phyloP scores from a whole-genome alignment of 345 rosid genomes.

The Eucalyptus tenuipes region DNA sequence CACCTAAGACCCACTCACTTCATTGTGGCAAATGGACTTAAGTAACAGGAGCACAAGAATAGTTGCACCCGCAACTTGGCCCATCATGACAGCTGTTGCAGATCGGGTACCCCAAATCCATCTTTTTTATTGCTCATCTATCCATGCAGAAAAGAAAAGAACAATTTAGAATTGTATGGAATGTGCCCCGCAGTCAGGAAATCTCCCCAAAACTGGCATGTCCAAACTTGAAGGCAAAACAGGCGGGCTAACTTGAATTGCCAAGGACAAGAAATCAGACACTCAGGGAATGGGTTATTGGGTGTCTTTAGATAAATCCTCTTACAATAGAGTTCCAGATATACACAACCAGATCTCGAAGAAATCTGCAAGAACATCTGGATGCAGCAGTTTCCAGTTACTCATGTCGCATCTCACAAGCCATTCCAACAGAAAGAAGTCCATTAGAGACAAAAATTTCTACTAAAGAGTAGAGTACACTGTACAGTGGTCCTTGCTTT shows the following conservation, averaged over 20 bases:
- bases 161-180: not conserved
- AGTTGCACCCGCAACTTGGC: constrained; percentile 52
- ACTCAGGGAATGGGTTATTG: not conserved
- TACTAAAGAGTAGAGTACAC: too few species aligned
- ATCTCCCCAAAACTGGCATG: too few species aligned
- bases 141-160: not conserved
- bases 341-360: too few species aligned
- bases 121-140: constrained; percentile 54
- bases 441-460: too few species aligned
- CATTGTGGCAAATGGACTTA: constrained; percentile 31
- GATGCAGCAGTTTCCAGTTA: too few species aligned
- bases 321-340: not conserved
- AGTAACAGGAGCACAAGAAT: constrained; percentile 39
- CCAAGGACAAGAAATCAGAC: not conserved
- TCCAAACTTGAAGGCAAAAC: not conserved
- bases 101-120: constrained; percentile 82
- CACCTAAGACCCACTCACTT: constrained; percentile 42
- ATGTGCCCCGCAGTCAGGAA: too few species aligned
- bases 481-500: too few species aligned
- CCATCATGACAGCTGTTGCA: constrained; percentile 34
- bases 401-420: too few species aligned
- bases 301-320: not conserved
- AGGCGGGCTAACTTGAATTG: not conserved
- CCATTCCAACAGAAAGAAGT: too few species aligned
- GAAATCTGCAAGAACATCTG: too few species aligned